Percentiles rank a stretch among this genome's conserved stretches.
These are phyloP conservation scores for Rhynchospora pubera DNA, from an alignment of 176 grass and related monocot species.

Conservation along the genomic window DNA sequence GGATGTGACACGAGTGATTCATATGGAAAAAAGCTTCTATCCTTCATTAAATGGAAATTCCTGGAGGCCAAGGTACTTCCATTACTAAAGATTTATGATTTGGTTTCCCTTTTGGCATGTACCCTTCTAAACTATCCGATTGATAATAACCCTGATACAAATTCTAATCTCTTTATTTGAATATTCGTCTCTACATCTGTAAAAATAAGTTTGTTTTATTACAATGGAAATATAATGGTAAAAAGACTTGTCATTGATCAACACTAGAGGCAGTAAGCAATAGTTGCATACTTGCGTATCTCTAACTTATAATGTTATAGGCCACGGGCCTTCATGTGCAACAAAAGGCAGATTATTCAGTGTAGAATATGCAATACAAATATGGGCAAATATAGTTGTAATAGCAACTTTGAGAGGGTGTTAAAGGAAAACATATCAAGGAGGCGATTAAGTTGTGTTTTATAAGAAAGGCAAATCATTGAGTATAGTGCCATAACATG, in stretches of 20 bases:
- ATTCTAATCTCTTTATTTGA: not conserved
- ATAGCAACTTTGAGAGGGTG: not conserved
- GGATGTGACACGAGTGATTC: constrained; percentile 73
- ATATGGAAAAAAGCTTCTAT: constrained; percentile 77
- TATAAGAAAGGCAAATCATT: too few relatives aligned
- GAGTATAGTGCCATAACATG: not conserved
- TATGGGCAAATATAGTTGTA: not conserved
- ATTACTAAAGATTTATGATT: not conserved
- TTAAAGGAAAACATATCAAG: not conserved
- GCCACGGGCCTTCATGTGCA: not conserved
- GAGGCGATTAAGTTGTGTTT: not conserved
- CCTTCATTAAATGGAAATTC: constrained; percentile 92
- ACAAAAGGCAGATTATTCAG: not conserved
- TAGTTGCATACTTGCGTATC: not conserved
- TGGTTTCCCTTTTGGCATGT: not conserved
- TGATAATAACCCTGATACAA: not conserved
- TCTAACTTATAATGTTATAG: not conserved
- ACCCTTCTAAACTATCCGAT: not conserved
- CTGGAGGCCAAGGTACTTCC: constrained; percentile 81
- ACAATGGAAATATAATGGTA: not conserved
- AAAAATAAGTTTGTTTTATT: not conserved
- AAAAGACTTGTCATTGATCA: not conserved
- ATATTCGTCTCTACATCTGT: not conserved
- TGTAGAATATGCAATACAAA: not conserved
- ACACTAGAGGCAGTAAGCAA: not conserved